Evolutionary conservation across 179 eudicot species (phyloP), one percentile per base, ranked within the genome.

Genomic region (Spergularia azorica): DNA sequence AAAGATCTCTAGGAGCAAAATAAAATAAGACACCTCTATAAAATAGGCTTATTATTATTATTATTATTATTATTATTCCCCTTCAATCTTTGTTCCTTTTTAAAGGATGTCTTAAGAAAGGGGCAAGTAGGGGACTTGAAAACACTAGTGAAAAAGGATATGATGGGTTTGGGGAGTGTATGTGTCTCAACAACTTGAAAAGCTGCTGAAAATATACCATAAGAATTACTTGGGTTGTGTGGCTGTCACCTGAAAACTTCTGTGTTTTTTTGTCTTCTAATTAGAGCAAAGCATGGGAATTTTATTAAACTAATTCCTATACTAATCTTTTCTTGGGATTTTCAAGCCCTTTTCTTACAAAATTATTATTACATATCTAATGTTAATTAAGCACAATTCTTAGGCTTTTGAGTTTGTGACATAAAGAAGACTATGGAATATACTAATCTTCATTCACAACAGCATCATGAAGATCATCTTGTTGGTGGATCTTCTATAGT

Each of bases 251-350:
- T 88, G 91, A 83, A 67, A 26, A 26, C 21, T 3, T 69, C 9
- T 2, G 32, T 70, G 54, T 66, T 1, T 60, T 84, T 76, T 69
- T 74, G 87, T 63, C 74, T 67, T 79, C 57, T 76, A 63, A 54
- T 70, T 66, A 21, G 48, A 73, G 74, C 54, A 26, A 41, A 65
- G 72, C 77, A 71, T 73, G 38, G 79, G 72, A 54, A 58, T 67
- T 41, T 59, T 66, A n/a, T 57, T 75, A 64, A 64, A 39, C 58
- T 48, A 26, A 26, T 20, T 41, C n/a, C 46, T 26, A 26, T 70
- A 21, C 69, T 83, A 43, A 4, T 43, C 48, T 58, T 39, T 60
- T 86, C 88, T 89, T 88, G 97, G 95, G 97, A 90, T 90, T 92
- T 87, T 85, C 94, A 90, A 89, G 81, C 70, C 81, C 69, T 74